A percentile compares a stretch with the other conserved stretches of the same genome.
Evolutionary conservation across 306 rosid species (phyloP).

Genomic region (Malus asiatica): DNA sequence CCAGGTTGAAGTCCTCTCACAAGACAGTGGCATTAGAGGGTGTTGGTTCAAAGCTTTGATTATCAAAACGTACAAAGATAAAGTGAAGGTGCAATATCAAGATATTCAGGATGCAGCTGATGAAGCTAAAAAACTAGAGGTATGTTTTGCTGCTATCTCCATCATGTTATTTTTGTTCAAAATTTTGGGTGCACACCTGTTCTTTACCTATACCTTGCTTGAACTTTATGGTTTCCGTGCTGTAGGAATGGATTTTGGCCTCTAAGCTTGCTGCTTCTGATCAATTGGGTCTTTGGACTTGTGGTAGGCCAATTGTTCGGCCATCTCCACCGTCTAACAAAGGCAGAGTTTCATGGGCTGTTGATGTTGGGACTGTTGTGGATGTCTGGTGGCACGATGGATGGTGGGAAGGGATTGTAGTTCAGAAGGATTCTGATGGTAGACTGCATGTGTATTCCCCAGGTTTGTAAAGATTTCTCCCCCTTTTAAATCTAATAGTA

Average conservation of each 20-base stretch:
- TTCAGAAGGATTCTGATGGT: constrained; percentile 44
- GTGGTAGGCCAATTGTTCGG: constrained; percentile 51
- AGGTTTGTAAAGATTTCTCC: constrained; percentile 29
- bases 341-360: constrained; percentile 22
- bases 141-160: not conserved
- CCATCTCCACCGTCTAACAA: constrained; percentile 33
- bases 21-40: constrained; percentile 85
- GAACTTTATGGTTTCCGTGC: not conserved
- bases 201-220: not conserved
- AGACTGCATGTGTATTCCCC: constrained; percentile 56
- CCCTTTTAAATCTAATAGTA: not conserved
- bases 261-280: constrained; percentile 52
- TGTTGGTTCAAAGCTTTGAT: constrained; percentile 83
- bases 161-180: not conserved
- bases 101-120: constrained; percentile 71
- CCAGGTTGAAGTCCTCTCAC: constrained; percentile 74
- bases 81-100: constrained; percentile 71
- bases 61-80: constrained; percentile 52
- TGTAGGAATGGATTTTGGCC: constrained; percentile 79
- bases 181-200: not conserved
- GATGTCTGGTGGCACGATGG: constrained; percentile 92
- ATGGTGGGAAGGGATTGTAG: constrained; percentile 94
- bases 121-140: constrained; percentile 75
- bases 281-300: constrained; percentile 39
- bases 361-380: constrained; percentile 53